Evolutionary conservation across 345 rosid genomes (phyloP).

Genomic region (Salix arbutifolia): DNA sequence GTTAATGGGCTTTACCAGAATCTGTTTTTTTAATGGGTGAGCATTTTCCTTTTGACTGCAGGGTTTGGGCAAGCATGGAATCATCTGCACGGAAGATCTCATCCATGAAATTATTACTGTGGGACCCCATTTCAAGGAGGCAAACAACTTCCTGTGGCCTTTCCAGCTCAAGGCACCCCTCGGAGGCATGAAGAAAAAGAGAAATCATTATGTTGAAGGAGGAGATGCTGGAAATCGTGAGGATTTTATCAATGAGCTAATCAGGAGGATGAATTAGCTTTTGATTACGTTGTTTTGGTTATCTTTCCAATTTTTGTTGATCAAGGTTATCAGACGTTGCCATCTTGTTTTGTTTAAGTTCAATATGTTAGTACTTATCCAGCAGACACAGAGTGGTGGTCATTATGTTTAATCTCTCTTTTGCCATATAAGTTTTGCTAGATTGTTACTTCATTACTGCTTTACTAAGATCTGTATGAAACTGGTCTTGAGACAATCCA

Average conservation of each 20-base stretch:
- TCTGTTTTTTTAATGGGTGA: background rate
- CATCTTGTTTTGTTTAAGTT: background rate
- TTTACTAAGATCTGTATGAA: no score
- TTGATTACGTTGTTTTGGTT: background rate
- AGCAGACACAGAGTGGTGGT: background rate
- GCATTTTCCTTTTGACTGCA: slow-evolving; percentile 13
- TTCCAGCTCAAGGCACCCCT: slow-evolving; percentile 74
- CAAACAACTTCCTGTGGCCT: slow-evolving; percentile 83
- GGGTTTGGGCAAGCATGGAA: slow-evolving; percentile 68
- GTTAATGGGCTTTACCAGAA: background rate
- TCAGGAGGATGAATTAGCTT: slow-evolving; percentile 79
- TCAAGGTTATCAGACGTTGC: background rate
- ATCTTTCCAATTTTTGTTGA: background rate
- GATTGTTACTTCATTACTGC: no score
- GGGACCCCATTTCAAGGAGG: slow-evolving; percentile 88
- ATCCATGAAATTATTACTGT: slow-evolving; percentile 83
- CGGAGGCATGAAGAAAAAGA: slow-evolving; percentile 76
- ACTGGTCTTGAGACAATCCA: background rate
- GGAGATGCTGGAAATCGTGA: slow-evolving; percentile 94
- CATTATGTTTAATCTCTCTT: background rate
- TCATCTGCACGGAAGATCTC: slow-evolving; percentile 70
- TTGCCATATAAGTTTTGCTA: background rate
- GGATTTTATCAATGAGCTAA: slow-evolving; percentile 71
- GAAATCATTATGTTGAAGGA: slow-evolving; percentile 85
- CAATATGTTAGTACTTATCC: background rate